These are phyloP conservation scores for Musa acuminata DNA, from an alignment of 176 grass and related monocot species.

Conservation along the genomic window DNA sequence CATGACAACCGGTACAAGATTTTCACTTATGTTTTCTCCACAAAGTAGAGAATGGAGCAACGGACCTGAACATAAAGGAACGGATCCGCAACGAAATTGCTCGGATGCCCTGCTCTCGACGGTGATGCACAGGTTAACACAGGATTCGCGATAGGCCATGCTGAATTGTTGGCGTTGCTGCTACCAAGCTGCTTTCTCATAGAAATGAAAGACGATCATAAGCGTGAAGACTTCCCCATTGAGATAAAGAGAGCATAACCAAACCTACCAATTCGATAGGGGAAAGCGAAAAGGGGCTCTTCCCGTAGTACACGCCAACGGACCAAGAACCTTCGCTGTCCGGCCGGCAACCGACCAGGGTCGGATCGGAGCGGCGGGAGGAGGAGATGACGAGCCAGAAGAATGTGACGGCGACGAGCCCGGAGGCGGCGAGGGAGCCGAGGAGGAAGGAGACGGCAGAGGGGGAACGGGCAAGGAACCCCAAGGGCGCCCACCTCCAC, in stretches of 20 bases:
- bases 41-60: background rate
- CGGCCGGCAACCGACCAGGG: slow-evolving; percentile 45
- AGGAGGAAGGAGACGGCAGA: slow-evolving; percentile 44
- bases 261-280: slow-evolving; percentile 78
- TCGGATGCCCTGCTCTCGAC: slow-evolving; percentile 62
- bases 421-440: slow-evolving; percentile 17
- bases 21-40: background rate
- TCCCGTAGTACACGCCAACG: slow-evolving; percentile 81
- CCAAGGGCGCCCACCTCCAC: background rate
- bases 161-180: slow-evolving; percentile 76
- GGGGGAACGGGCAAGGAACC: slow-evolving; percentile 17
- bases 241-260: background rate
- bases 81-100: slow-evolving; percentile 90
- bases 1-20: background rate
- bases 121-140: slow-evolving; percentile 67
- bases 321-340: slow-evolving; percentile 94
- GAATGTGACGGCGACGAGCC: slow-evolving; percentile 48
- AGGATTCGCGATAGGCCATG: slow-evolving; percentile 94
- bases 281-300: slow-evolving; percentile 64
- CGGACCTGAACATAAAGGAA: slow-evolving; percentile 81
- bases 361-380: slow-evolving; percentile 46
- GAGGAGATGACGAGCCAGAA: slow-evolving; percentile 77
- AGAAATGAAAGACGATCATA: slow-evolving; percentile 20
- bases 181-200: slow-evolving; percentile 44
- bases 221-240: background rate